Percentiles rank a stretch among this genome's conserved stretches.
These are phyloP conservation scores for Sporisorium iseilematis-ciliati DNA, from an alignment of 1,284 basidiomycete species.

Conservation along the genomic window DNA sequence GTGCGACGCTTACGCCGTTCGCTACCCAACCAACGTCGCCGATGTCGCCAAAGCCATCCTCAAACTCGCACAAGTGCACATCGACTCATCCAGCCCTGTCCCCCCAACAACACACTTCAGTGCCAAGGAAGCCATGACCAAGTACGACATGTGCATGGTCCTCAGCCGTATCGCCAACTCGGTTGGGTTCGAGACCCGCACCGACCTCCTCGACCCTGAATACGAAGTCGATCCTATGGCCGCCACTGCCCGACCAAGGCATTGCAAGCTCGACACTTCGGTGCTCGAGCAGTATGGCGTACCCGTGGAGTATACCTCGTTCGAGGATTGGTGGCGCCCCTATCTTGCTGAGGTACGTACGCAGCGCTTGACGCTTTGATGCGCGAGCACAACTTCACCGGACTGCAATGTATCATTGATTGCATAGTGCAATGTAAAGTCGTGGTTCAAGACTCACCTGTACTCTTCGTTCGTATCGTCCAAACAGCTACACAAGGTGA, in stretches of 20 bases:
- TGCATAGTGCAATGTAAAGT: neutral
- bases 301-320: constrained; percentile 48
- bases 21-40: constrained; percentile 73
- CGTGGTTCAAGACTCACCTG: constrained; percentile 15
- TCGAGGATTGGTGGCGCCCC: constrained; percentile 65
- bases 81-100: constrained; percentile 19
- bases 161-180: constrained; percentile 58
- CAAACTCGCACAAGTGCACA: constrained; percentile 63
- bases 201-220: constrained; percentile 62
- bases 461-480: neutral
- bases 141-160: constrained; percentile 72
- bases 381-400: neutral
- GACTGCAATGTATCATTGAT: neutral
- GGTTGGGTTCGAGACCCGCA: constrained; percentile 48
- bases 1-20: constrained; percentile 70
- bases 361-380: constrained; percentile 10
- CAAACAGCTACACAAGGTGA: constrained; percentile 21
- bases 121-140: constrained; percentile 71
- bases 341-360: constrained; percentile 55
- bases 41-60: constrained; percentile 72
- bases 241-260: constrained; percentile 60
- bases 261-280: constrained; percentile 64
- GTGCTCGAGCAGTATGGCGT: constrained; percentile 55
- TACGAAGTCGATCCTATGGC: constrained; percentile 63
- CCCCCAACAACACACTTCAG: constrained; percentile 71